Evolutionary conservation across 2,329 filamentous ascomycete genomes (phyloP), one percentile per base, ranked within the genome.

Genomic region (Lasiodiplodia sp.): DNA sequence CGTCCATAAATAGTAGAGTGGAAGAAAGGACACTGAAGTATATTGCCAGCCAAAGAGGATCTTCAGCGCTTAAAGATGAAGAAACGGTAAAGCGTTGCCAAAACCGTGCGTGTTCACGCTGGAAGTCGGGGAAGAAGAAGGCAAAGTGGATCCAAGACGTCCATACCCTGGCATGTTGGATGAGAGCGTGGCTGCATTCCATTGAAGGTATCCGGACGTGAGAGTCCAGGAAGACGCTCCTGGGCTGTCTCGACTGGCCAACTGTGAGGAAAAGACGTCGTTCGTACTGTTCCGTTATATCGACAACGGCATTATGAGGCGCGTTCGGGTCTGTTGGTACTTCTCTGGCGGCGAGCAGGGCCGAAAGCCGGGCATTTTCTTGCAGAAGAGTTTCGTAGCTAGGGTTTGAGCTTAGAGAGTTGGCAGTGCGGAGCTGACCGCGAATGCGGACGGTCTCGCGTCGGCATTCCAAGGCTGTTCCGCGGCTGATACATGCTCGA

Each of bases 261-360:
- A 71, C 63, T 6, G 47, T 51, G 21, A 25, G 18, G 21, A 69
- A 68, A n/a, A 71, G 67, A 4, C 70, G 70, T 31, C 64, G 66
- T 40, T 71, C 70, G 64, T 71, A 70, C 47, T 69, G 66, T 47
- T 71, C 70, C 5, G 70, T 71, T 16, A 71, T 60, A 57, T 71
- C 70, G 6, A 69, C 44, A 18, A 57, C 51, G 21, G 63, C 16
- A 12, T 52, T 28, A 18, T 34, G 23, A 25, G 37, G 18, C 23
- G 37, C 7, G 5, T 16, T 16, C 6, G 49, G 31, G 16, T 49
- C 47, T 38, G 37, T 18, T 12, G 34, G 31, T 23, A 34, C 47
- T 8, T 67, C 51, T 4, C 40, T 57, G 37, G 53, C 63, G 21
- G 70, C 64, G 38, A 71, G 14, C 21, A 71, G 51, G 6, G 64